Conservation (phyloP, 441 rosid genomes). For the Pelargonium fulgidum region DNA sequence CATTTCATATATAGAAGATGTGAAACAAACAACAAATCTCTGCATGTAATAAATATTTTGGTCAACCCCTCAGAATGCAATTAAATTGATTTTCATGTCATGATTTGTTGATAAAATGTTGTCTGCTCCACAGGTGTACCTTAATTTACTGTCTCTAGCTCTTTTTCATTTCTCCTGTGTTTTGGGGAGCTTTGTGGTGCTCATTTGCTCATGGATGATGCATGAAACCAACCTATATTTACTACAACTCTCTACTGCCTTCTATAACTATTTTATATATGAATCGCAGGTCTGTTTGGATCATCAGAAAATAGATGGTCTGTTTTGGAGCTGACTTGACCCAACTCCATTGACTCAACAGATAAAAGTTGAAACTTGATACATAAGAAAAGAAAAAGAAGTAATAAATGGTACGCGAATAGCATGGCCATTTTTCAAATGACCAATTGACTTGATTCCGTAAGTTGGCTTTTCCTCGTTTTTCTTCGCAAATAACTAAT, state of each 20-base stretch:
- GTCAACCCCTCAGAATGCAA: neutral
- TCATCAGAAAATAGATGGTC: neutral
- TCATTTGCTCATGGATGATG: neutral
- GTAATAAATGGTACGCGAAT: neutral
- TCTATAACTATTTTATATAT: neutral
- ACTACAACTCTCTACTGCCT: neutral
- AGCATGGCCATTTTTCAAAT: no score
- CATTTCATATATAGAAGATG: no score
- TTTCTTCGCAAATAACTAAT: no score
- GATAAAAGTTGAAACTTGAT: neutral
- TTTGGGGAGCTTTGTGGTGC: neutral
- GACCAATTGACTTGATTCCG: no score
- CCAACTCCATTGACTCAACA: neutral
- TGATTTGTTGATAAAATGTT: no score
- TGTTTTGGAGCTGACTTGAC: neutral
- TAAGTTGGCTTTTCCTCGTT: no score
- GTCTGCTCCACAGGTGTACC: neutral
- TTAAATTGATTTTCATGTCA: no score
- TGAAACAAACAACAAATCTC: neutral
- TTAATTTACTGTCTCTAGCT: neutral
- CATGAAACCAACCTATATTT: neutral
- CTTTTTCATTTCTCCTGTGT: neutral
- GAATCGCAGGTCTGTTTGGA: neutral
- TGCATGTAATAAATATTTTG: no score
- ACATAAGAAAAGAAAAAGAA: neutral